Evolutionary conservation across 78 protist species (phyloP).

Genomic region (Dictyostelium firmibasis): DNA sequence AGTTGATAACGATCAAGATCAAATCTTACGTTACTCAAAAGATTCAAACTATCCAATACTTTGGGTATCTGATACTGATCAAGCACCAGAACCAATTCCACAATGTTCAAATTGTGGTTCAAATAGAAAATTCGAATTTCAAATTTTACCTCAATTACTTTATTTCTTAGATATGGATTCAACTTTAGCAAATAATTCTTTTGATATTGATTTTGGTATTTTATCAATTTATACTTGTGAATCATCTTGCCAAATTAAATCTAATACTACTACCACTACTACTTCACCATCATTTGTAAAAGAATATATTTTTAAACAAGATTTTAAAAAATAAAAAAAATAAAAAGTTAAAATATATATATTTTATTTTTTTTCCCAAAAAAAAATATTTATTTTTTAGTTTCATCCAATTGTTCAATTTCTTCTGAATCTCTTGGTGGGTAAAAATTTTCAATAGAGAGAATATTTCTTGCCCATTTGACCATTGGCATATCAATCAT

Average conservation of each 20-base stretch:
- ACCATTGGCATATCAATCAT: constrained; percentile 86
- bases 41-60: constrained; percentile 31
- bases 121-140: constrained; percentile 31
- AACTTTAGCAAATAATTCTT: not conserved
- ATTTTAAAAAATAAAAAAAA: constrained; percentile 43
- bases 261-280: not conserved
- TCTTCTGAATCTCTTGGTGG: constrained; percentile 49
- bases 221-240: constrained; percentile 47
- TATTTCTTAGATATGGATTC: constrained; percentile 37
- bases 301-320: constrained; percentile 68
- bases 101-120: constrained; percentile 5
- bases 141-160: constrained; percentile 40
- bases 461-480: constrained; percentile 66
- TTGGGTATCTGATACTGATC: constrained; percentile 60
- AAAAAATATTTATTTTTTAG: not conserved
- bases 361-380: not conserved
- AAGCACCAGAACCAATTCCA: not conserved
- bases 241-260: constrained; percentile 22
- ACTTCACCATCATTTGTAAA: not conserved
- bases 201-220: constrained; percentile 61
- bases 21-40: constrained; percentile 39
- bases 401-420: not conserved
- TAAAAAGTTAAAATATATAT: not conserved
- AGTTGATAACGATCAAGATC: not conserved
- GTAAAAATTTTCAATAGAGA: constrained; percentile 50